phyloP scores from a whole-genome alignment of 768 basidiomycete species.

The Suillus tomentosus region DNA sequence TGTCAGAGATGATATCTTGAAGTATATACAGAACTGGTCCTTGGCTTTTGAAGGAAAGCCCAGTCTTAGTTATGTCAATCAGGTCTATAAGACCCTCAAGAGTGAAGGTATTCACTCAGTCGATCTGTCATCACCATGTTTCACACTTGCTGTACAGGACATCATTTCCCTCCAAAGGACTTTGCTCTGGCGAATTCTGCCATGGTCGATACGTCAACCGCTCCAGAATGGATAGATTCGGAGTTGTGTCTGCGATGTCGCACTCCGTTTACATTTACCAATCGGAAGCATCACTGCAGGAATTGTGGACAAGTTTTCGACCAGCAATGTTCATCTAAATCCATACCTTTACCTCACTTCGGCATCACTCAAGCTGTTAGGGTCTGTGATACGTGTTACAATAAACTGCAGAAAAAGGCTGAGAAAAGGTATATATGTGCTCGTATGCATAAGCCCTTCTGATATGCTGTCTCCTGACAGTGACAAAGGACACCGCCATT shows the following conservation, averaged over 20 bases:
- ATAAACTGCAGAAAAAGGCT: conserved; percentile 71
- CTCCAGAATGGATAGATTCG: conserved; percentile 97
- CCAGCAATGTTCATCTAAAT: conserved; percentile 86
- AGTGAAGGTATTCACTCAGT: conserved; percentile 58
- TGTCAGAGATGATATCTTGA: conserved; percentile 78
- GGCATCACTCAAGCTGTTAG: conserved; percentile 92
- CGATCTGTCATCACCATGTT: not conserved
- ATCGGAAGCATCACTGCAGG: conserved; percentile 97
- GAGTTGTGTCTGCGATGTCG: conserved; percentile 94
- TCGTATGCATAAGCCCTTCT: not conserved
- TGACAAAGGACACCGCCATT: conserved; percentile 55
- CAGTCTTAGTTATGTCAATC: conserved; percentile 69
- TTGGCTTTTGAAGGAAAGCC: conserved; percentile 84
- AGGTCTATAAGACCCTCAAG: conserved; percentile 77
- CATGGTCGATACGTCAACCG: conserved; percentile 88
- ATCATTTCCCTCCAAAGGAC: conserved; percentile 83
- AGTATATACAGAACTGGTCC: conserved; percentile 92
- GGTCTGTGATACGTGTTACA: conserved; percentile 89
- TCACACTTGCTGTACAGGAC: conserved; percentile 48
- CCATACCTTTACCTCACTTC: conserved; percentile 85
- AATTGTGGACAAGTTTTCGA: conserved; percentile 98
- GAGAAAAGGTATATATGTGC: conserved; percentile 49
- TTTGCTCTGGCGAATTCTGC: conserved; percentile 67
- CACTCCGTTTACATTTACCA: conserved; percentile 89
- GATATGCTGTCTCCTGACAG: conserved; percentile 19